Evolutionary conservation across 257 asterid species (phyloP), one percentile per base, ranked within the genome.

Genomic region (Fraxinus americana): DNA sequence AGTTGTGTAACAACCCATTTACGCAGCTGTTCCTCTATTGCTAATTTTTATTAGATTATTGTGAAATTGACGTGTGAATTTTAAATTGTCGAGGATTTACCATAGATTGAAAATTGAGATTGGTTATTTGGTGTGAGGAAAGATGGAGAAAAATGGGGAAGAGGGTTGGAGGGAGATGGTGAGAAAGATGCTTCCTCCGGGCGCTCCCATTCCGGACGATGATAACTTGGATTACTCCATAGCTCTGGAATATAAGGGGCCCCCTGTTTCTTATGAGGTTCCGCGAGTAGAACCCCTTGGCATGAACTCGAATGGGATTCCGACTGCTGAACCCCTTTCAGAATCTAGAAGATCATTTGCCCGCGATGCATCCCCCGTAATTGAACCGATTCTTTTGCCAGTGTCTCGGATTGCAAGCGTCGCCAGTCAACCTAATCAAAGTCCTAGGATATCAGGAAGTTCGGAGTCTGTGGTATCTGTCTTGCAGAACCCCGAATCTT

Each of bases 141-240:
- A 68, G 30, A 91, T 95, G 98, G 91, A 85, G 76, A 78, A 82
- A 66, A 76, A 82, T 70, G 87, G 85, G 73, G 85, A 73, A 48
- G 84, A 85, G 76, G 86, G 85, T 81, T 96, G 98, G 99, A 92
- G 90, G 86, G 91, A 91, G 82, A 84, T 91, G 91, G 88, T 92
- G 74, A 90, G 88, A 71, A 92, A 88, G 84, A 93, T 96, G 98
- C 91, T 96, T 69, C 99, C 99, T 69, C 94, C 96, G 0, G 99
- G 98, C 34, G 97, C 94, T 43, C 86, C 94, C 11, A 76, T 94
- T n/a, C 98, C 97, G 0, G 93, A 87, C 39, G 96, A 92, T 57
- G 94, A 86, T 41, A 81, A 80, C 36, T 82, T 96, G 83, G 98
- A 96, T 71, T 96, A 92, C 78, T 96, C 99, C 32, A 93, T 96